Evolutionary conservation across 495 filamentous ascomycete species (phyloP), one percentile per base, ranked within the genome.

Genomic region (Penicillium argentinense): DNA sequence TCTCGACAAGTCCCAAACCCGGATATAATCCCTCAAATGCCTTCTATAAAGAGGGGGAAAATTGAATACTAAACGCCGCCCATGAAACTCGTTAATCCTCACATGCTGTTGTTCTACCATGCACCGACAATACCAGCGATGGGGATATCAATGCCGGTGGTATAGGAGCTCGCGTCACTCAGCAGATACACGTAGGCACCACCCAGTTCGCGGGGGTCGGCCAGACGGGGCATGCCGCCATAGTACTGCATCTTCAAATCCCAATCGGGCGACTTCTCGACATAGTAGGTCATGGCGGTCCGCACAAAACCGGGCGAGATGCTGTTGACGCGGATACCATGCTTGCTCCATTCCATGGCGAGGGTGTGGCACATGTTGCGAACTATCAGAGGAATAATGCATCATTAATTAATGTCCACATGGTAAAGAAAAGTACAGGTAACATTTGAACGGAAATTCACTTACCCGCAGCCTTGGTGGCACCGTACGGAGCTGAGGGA

Each of bases 301-400:
- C 56, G 51, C 9, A 73, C 63, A 32, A 66, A 73, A 19, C 69
- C 67, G 2, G 69, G 70, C 0, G 56, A 62, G 7, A 68, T 57
- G 25, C 60, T 63, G 54, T 73, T 73, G 28, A 72, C 68, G 3
- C 71, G 68, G 49, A 75, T 75, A 21, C 70, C 69, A 40, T 76
- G 65, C 29, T 68, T 57, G 40, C 66, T 67, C 70, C 69, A 75
- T 45, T 75, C 71, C 69, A 75, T 75, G 5, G 73, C 70, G 22
- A 75, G 57, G 13, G 72, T 73, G 36, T 73, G 66, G 30, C 51
- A 61, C 54, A 66, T 60, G 23, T 63, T 63, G 11, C 59, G 62
- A 16, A 66, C 62, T 63, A 18, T n/a, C 24, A 5, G 4, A 30
- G 13, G 11, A 25, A 45, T 6, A 4, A 9, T 22, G 37, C 8